Base-by-base conservation (phyloP, 495 filamentous ascomycete species). In the Neurospora sublineolata region DNA sequence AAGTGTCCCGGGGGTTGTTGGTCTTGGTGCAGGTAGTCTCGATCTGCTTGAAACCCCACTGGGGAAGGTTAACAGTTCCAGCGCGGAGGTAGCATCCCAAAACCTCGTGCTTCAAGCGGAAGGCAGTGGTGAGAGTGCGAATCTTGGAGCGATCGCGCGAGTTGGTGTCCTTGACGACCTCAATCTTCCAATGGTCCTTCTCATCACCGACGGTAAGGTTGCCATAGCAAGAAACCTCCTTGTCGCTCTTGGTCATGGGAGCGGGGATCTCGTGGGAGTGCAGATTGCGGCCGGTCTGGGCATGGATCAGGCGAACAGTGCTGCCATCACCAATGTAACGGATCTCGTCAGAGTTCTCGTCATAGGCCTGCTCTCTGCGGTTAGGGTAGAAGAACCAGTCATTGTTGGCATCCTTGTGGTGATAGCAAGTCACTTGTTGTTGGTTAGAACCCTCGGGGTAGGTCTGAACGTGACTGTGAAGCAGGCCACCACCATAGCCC, bases 41-140 rank as follows among this genome's bases (percentile, higher is more conserved):
- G 76, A 98, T 98, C 81, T 99, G 95, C 84, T 99, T 99, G 87
- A 99, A 99, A 72, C 95, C 95, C 95, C 95, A 99, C 78, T 98
- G 95, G 30, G 95, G 95, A 70, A 99, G 86, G 80, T 98, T 98
- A 76, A 94, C 91, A 76, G 97, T 99, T 74, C 94, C 96, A 70
- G 95, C 95, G 70, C 96, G 89, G 33, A 99, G 86, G 79, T 98
- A 99, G 81, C 95, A 99, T 70, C 93, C 93, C 70, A 98, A 84
- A 64, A 87, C 85, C 41, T 89, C 87, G 77, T 98, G 93, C 81
- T 87, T 94, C 41, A 99, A 84, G 68, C 95, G 89, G 86, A 99
- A 98, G 9, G 92, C 89, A 6, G 96, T 94, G 18, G 96, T 99
- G 74, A 99, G 85, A 20, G 95, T 99, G 72, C 95, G 91, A 72